These are phyloP conservation scores for Candida silvicultrix DNA, from an alignment of 805 yeast genomes.

Conservation along the genomic window DNA sequence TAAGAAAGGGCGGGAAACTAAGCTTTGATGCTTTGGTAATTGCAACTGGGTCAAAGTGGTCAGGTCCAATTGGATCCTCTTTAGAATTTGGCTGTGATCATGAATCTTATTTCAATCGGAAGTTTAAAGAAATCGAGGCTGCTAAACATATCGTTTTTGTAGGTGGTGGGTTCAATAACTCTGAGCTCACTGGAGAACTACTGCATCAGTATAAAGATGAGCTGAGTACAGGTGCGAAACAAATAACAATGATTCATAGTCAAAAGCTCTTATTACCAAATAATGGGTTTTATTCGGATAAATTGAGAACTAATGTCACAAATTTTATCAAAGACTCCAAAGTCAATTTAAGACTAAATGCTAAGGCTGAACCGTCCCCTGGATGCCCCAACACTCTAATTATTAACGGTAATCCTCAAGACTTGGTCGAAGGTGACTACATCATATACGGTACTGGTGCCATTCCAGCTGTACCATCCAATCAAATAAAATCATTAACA, in stretches of 20 bases:
- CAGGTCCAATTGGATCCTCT: slow-evolving; percentile 19
- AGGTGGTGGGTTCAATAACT: slow-evolving; percentile 26
- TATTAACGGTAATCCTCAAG: neutral
- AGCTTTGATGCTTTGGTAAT: slow-evolving; percentile 21
- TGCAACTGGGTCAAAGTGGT: slow-evolving; percentile 27
- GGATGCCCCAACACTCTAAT: slow-evolving; percentile 1
- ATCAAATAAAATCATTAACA: neutral
- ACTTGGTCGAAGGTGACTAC: neutral
- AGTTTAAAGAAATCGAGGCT: slow-evolving; percentile 9
- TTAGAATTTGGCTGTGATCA: slow-evolving; percentile 10
- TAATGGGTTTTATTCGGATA: slow-evolving; percentile 5
- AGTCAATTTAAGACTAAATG: slow-evolving; percentile 7
- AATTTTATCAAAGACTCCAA: slow-evolving; percentile 2
- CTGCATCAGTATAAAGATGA: slow-evolving; percentile 11
- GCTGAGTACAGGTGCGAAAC: slow-evolving; percentile 13
- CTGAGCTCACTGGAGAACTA: slow-evolving; percentile 25
- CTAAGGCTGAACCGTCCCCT: slow-evolving; percentile 2
- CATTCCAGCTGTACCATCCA: slow-evolving; percentile 8
- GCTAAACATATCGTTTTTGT: slow-evolving; percentile 22
- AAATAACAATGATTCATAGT: slow-evolving; percentile 20
- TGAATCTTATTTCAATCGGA: slow-evolving; percentile 8
- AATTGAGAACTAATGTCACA: slow-evolving; percentile 8
- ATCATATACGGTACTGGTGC: slow-evolving; percentile 5
- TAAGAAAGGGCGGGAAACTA: slow-evolving; percentile 6
- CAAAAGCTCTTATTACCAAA: slow-evolving; percentile 9